Evolutionary conservation across 352 stramenopile genomes (phyloP).

Genomic region (Pythium graminicola): DNA sequence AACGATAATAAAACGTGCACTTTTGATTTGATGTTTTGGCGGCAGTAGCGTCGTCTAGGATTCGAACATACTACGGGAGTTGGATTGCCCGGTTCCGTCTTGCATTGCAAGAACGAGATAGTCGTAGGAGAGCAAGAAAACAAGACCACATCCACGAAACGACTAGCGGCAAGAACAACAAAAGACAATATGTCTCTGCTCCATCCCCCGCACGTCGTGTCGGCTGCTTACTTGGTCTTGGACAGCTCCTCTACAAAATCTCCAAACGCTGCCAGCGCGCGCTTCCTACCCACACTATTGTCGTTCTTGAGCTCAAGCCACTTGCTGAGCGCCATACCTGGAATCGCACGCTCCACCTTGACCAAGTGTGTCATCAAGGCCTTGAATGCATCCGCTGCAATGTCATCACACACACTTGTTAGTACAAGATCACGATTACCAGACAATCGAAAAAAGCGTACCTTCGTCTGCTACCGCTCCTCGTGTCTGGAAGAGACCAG

Average conservation of each 20-base stretch:
- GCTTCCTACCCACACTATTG: conserved; percentile 67
- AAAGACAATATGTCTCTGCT: background rate
- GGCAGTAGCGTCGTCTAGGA: conserved; percentile 10
- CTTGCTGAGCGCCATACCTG: conserved; percentile 39
- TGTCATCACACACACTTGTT: conserved; percentile 4
- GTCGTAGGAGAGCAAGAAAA: conserved; percentile 4
- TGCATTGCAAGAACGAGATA: background rate
- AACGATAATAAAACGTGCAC: conserved; percentile 11
- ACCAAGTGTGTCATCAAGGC: conserved; percentile 58
- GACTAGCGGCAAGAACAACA: background rate
- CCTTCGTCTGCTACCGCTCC: conserved; percentile 32
- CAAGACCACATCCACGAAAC: background rate
- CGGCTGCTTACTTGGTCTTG: conserved; percentile 46
- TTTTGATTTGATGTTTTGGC: conserved; percentile 7
- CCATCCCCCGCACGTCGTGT: background rate
- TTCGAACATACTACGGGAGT: background rate
- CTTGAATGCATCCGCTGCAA: conserved; percentile 52
- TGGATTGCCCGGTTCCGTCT: background rate
- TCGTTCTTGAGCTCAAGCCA: conserved; percentile 75
- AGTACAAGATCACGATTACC: conserved; percentile 5
- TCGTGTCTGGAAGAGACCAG: conserved; percentile 62
- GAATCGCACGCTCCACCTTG: conserved; percentile 49
- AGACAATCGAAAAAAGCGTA: conserved; percentile 27
- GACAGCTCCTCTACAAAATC: conserved; percentile 68
- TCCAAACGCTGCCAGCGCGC: conserved; percentile 54